Evolutionary conservation across 1,139 yeast species (phyloP).

Genomic region (Hyphopichia wangnamkhiaoensis): DNA sequence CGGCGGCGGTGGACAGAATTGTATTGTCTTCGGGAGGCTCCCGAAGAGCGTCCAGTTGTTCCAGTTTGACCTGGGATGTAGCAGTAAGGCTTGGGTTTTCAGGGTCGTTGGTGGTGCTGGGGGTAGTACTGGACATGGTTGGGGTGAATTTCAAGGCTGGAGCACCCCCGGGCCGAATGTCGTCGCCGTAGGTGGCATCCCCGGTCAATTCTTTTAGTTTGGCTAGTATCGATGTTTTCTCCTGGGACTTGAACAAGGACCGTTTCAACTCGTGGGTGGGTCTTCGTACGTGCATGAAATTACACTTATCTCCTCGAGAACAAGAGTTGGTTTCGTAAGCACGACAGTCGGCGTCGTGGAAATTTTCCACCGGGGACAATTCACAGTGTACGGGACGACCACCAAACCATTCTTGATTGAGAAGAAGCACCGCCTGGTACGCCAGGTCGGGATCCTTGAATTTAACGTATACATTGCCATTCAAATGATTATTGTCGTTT

Average conservation of each 20-base stretch:
- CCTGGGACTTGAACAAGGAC: conserved; percentile 41
- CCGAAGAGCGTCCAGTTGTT: too few species aligned
- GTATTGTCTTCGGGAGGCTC: neutral
- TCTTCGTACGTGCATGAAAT: conserved; percentile 76
- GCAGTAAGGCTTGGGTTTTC: too few species aligned
- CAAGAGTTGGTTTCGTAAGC: conserved; percentile 68
- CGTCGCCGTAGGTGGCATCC: neutral
- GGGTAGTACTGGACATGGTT: too few species aligned
- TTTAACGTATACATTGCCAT: conserved; percentile 80
- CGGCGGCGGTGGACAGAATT: conserved; percentile 10
- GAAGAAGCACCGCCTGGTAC: conserved; percentile 53
- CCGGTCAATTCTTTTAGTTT: conserved; percentile 13
- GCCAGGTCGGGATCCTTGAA: conserved; percentile 62
- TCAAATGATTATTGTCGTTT: conserved; percentile 74
- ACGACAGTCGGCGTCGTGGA: conserved; percentile 72
- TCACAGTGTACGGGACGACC: conserved; percentile 81
- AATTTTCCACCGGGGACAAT: conserved; percentile 71
- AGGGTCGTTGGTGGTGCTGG: too few species aligned
- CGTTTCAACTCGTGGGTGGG: conserved; percentile 49
- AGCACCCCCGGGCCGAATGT: neutral
- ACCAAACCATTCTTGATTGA: conserved; percentile 82
- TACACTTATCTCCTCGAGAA: conserved; percentile 78
- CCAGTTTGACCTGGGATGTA: too few species aligned
- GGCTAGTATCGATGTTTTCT: conserved; percentile 24
- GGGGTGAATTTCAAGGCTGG: too few species aligned